Evolutionary conservation across 2,329 filamentous ascomycete genomes (phyloP), one percentile per base, ranked within the genome.

Genomic region (Thyridium curvatum): DNA sequence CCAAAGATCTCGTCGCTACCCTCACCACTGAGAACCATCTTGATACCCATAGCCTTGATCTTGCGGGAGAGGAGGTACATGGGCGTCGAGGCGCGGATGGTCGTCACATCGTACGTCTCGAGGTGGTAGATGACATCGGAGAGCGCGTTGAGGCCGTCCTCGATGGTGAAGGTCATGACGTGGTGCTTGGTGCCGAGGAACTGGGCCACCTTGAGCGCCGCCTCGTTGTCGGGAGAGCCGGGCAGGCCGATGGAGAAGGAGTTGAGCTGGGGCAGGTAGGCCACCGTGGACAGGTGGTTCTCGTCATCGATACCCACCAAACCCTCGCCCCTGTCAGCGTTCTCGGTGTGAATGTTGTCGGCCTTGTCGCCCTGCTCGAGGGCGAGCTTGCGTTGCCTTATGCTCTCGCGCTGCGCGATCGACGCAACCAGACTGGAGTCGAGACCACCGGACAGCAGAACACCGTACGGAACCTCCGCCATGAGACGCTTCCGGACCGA

Each of bases 1-100:
- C 93, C 93, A 52, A 97, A 97, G 61, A 96, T 96, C 69, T 98
- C 93, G 63, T 98, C 93, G 56, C 86, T 93, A 36, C 93, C 93
- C 68, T 98, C 93, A 45, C 93, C 93, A 55, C 86, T 94, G 46
- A 98, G 77, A 41, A 98, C 93, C 93, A 98, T 98, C 79, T 98
- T 98, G 59, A 98, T 86, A 47, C 93, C 93, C 82, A 96, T 91
- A 29, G 90, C 93, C 76, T 98, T 98, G 74, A 98, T 98, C 75
- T 98, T 98, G 61, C 94, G 83, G 45, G 88, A 93, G 35, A 98
- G 77, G 47, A 98, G 72, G 70, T 96, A 98, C 93, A 98, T 98
- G 49, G 93, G 93, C 10, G 93, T 98, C 10, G 91, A 97, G 40
- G 93, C 93, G 59, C 93, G 89, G 60, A 98, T 97, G 3, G 93